These are phyloP conservation scores for Salicornia ramosissima DNA, from an alignment of 148 eudicot genomes.

Conservation along the genomic window DNA sequence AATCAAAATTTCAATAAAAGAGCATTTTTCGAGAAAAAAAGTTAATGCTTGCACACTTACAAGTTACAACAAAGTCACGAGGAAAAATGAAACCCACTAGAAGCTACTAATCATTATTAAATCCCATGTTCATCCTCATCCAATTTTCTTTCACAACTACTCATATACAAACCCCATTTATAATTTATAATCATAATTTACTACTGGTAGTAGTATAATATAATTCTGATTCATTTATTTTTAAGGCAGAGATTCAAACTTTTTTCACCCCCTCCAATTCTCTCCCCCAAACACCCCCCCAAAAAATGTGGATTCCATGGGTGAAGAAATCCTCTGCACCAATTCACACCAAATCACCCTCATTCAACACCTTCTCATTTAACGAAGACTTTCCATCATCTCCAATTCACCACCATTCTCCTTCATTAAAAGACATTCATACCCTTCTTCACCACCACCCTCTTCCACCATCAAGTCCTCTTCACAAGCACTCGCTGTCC, in stretches of 20 bases:
- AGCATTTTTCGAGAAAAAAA: not conserved
- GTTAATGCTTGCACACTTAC: not conserved
- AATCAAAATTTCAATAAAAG: not conserved
- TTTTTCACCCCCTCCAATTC: not conserved
- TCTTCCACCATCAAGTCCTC: constrained; percentile 6
- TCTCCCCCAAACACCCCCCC: not conserved
- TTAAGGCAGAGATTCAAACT: not conserved
- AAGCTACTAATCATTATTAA: not conserved
- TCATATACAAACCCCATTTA: not conserved
- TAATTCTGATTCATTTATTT: not conserved
- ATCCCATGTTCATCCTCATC: not conserved
- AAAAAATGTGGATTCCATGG: constrained; percentile 31
- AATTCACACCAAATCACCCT: not conserved
- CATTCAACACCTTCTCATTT: not conserved
- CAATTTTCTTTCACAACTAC: not conserved
- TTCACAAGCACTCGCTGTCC: constrained; percentile 16
- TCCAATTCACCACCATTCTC: constrained; percentile 16
- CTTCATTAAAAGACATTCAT: constrained; percentile 34
- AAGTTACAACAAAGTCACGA: constrained; percentile 6
- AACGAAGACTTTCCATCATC: not conserved
- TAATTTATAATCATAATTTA: too few species aligned
- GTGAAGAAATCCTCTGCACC: constrained; percentile 14
- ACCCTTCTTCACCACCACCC: constrained; percentile 19
- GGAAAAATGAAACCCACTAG: constrained; percentile 2
- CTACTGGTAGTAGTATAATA: too few species aligned